Percentiles rank a stretch among this genome's conserved stretches.
Conservation (phyloP, 192 early-diverging fungal genomes). For the Umbelopsis vinacea region DNA sequence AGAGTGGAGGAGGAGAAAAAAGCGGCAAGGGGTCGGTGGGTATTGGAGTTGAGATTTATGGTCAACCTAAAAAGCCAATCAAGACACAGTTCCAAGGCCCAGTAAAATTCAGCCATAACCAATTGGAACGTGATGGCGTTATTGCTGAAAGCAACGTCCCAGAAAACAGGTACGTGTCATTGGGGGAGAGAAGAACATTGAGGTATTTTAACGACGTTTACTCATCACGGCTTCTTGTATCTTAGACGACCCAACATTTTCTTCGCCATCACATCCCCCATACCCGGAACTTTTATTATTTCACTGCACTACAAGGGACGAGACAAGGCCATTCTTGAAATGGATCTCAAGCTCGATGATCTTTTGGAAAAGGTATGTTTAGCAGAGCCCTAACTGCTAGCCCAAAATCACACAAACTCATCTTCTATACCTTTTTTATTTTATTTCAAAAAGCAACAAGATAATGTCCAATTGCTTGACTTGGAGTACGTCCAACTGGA, state of each 20-base stretch:
- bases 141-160: constrained; percentile 91
- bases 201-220: neutral
- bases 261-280: constrained; percentile 84
- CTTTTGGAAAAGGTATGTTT: constrained; percentile 66
- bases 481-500: constrained; percentile 92
- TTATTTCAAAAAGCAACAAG: constrained; percentile 72
- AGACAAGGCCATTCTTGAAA: constrained; percentile 89
- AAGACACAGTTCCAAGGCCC: constrained; percentile 66
- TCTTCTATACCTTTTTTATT: too few relatives aligned
- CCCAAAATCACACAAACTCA: too few relatives aligned
- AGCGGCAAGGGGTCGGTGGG: constrained; percentile 44
- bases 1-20: constrained; percentile 56
- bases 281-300: constrained; percentile 89
- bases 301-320: constrained; percentile 86
- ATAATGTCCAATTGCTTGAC: constrained; percentile 82
- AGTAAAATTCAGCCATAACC: constrained; percentile 79
- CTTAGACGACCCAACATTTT: constrained; percentile 77
- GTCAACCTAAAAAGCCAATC: constrained; percentile 46
- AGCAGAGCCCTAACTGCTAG: too few relatives aligned
- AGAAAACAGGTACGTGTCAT: constrained; percentile 64
- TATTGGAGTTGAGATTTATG: constrained; percentile 62
- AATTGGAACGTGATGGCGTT: constrained; percentile 86
- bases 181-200: neutral
- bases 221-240: neutral
- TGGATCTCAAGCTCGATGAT: constrained; percentile 90